These are phyloP conservation scores for Podospora pseudoanserina DNA, from an alignment of 495 filamentous ascomycete species.

Conservation along the genomic window DNA sequence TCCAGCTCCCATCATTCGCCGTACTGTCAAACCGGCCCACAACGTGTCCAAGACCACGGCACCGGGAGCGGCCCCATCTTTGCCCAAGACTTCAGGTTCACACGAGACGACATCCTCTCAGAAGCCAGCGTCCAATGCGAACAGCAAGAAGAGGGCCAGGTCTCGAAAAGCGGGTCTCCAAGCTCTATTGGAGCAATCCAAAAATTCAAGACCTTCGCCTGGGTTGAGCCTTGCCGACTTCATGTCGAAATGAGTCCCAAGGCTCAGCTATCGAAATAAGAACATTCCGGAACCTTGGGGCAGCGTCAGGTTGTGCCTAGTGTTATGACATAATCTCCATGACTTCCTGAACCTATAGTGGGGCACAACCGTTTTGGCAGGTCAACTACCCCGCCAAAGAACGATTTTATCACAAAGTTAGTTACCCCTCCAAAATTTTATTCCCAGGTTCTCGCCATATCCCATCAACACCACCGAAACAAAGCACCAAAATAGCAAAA, in stretches of 20 bases:
- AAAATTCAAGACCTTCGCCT: conserved; percentile 34
- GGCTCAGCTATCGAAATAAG: neutral
- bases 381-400: conserved; percentile 28
- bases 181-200: conserved; percentile 46
- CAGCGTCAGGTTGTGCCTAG: conserved; percentile 12
- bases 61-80: neutral
- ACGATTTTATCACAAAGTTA: conserved; percentile 16
- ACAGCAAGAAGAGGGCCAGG: conserved; percentile 53
- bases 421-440: conserved; percentile 40
- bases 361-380: neutral
- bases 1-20: conserved; percentile 24
- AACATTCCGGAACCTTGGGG: conserved; percentile 30
- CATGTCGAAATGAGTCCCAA: conserved; percentile 42
- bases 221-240: conserved; percentile 52
- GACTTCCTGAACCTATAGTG: conserved; percentile 16
- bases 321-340: conserved; percentile 28
- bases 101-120: conserved; percentile 3
- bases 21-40: conserved; percentile 10
- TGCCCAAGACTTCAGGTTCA: conserved; percentile 8
- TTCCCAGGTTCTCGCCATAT: conserved; percentile 1
- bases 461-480: neutral
- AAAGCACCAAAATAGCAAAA: conserved; percentile 18
- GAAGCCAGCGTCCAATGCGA: conserved; percentile 40
- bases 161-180: conserved; percentile 52
- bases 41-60: neutral